A percentile compares a stretch with the other conserved stretches of the same genome.
Conservation (phyloP, 2,329 filamentous ascomycete genomes). For the Cladosporium austrohemisphaericum region DNA sequence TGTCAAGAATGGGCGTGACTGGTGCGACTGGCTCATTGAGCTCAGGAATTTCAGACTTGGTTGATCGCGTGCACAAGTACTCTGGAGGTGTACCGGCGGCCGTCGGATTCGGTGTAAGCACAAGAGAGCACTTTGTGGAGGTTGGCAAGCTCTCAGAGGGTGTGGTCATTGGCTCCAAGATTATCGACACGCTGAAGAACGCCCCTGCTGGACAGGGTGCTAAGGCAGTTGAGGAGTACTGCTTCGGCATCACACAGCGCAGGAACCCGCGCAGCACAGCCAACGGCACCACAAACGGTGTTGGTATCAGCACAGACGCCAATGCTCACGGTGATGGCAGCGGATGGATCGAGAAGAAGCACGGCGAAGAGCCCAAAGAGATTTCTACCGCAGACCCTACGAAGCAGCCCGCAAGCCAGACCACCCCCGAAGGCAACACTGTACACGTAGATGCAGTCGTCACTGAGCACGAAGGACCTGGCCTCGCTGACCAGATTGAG, state of each 20-base stretch:
- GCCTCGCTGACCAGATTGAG: slow-evolving; percentile 78
- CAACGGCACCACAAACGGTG: slow-evolving; percentile 18
- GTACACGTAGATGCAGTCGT: slow-evolving; percentile 69
- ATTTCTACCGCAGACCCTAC: slow-evolving; percentile 34
- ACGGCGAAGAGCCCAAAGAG: slow-evolving; percentile 30
- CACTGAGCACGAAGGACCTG: slow-evolving; percentile 57
- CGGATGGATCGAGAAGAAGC: slow-evolving; percentile 31
- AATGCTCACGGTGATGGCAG: slow-evolving; percentile 33
- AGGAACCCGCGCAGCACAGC: slow-evolving; percentile 21
- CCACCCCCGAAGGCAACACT: slow-evolving; percentile 41
- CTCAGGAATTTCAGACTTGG: slow-evolving; percentile 72
- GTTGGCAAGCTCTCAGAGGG: slow-evolving; percentile 83
- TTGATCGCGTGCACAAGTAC: slow-evolving; percentile 84
- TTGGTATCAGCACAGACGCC: slow-evolving; percentile 32
- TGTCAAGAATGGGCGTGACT: slow-evolving; percentile 94
- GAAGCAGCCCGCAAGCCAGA: slow-evolving; percentile 31
- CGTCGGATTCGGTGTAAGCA: slow-evolving; percentile 95
- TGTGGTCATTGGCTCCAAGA: slow-evolving; percentile 94
- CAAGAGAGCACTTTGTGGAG: slow-evolving; percentile 84
- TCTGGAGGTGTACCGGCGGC: slow-evolving; percentile 87
- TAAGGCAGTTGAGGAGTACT: slow-evolving; percentile 80
- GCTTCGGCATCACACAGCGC: slow-evolving; percentile 61
- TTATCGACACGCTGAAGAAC: slow-evolving; percentile 74
- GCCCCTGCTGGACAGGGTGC: slow-evolving; percentile 63
- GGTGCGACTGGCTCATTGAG: slow-evolving; percentile 82